These are phyloP conservation scores for Falciphora oryzae DNA, from an alignment of 2,329 filamentous ascomycete genomes.

Conservation along the genomic window DNA sequence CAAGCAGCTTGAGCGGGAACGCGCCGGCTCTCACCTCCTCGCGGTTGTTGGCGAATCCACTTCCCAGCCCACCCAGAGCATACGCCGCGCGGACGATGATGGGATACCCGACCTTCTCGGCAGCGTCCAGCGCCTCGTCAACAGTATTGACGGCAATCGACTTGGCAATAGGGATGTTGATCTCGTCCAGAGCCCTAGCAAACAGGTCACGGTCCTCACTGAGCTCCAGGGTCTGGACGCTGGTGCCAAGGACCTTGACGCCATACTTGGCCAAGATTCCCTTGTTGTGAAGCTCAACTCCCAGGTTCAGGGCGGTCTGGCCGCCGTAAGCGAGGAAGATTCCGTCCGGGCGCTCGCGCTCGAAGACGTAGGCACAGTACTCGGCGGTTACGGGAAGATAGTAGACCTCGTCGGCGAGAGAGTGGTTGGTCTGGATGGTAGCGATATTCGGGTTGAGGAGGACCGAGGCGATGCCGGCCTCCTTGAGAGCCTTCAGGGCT, in stretches of 20 bases:
- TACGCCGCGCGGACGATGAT: slow-evolving; percentile 98
- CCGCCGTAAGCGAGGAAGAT: slow-evolving; percentile 97
- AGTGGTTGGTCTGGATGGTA: slow-evolving; percentile 96
- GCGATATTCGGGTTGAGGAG: slow-evolving; percentile 98
- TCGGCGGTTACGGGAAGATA: slow-evolving; percentile 96
- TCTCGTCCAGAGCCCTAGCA: slow-evolving; percentile 91
- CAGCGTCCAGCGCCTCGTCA: slow-evolving; percentile 86
- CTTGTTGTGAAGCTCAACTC: slow-evolving; percentile 95
- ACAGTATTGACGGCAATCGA: slow-evolving; percentile 88
- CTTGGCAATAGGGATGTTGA: slow-evolving; percentile 94
- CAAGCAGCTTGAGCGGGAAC: not conserved
- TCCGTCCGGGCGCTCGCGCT: slow-evolving; percentile 90
- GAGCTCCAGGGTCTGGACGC: slow-evolving; percentile 87
- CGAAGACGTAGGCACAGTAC: slow-evolving; percentile 96
- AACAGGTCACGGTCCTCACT: slow-evolving; percentile 96
- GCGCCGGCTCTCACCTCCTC: slow-evolving; percentile 70
- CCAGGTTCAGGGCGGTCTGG: slow-evolving; percentile 93
- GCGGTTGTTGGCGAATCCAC: slow-evolving; percentile 88
- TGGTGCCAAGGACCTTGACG: slow-evolving; percentile 92
- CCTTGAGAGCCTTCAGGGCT: slow-evolving; percentile 93
- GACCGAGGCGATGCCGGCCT: slow-evolving; percentile 85
- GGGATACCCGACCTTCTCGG: slow-evolving; percentile 83
- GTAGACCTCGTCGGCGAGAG: slow-evolving; percentile 94
- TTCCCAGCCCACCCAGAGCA: slow-evolving; percentile 90
- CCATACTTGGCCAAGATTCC: slow-evolving; percentile 93